phyloP scores from a whole-genome alignment of 495 filamentous ascomycete species.

The Penicillium psychrofluorescens region DNA sequence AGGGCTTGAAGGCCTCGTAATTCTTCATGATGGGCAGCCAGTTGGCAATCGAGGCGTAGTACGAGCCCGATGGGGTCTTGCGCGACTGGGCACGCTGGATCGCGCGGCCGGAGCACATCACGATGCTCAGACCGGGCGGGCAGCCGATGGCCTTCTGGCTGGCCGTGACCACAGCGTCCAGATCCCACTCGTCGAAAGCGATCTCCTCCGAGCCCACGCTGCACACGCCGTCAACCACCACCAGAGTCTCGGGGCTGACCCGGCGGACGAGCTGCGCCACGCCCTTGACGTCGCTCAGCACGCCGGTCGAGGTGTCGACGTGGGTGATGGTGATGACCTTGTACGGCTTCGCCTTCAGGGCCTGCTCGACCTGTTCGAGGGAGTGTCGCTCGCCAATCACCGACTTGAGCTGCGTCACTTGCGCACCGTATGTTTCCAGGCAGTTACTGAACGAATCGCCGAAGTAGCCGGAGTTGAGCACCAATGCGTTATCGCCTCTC shows the following conservation, averaged over 20 bases:
- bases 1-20: conserved; percentile 94
- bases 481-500: conserved; percentile 79
- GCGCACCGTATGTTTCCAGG: conserved; percentile 81
- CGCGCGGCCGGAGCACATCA: conserved; percentile 87
- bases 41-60: conserved; percentile 94
- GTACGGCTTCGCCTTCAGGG: conserved; percentile 80
- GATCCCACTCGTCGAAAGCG: conserved; percentile 85
- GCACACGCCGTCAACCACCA: conserved; percentile 94
- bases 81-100: conserved; percentile 72
- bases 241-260: conserved; percentile 81
- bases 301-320: conserved; percentile 94
- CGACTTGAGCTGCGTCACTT: conserved; percentile 81
- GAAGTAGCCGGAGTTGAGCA: conserved; percentile 95
- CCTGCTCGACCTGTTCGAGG: conserved; percentile 76
- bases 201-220: conserved; percentile 95
- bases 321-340: conserved; percentile 92
- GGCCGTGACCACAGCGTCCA: conserved; percentile 90
- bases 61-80: conserved; percentile 71
- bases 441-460: conserved; percentile 92
- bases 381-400: conserved; percentile 85
- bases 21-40: conserved; percentile 99
- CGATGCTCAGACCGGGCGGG: conserved; percentile 85
- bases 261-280: conserved; percentile 73
- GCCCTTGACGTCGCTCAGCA: conserved; percentile 80
- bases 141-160: conserved; percentile 95